These are phyloP conservation scores for Haplosporangium sp. DNA, from an alignment of 371 early-diverging fungal species.

Conservation along the genomic window DNA sequence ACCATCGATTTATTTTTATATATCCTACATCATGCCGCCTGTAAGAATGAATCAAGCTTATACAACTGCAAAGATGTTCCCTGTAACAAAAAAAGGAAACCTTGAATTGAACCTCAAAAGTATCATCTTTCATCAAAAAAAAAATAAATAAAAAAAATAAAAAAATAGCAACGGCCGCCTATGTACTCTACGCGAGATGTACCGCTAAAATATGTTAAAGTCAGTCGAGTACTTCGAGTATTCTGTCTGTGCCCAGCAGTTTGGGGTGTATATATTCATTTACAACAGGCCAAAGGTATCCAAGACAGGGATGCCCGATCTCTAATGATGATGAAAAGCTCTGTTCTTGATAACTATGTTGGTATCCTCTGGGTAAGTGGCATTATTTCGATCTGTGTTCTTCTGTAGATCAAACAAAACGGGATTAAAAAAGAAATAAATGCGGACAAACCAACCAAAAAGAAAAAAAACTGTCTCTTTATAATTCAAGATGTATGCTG, in stretches of 20 bases:
- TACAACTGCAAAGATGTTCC: background rate
- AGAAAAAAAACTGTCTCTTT: background rate
- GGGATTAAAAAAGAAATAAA: background rate
- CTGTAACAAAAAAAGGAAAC: background rate
- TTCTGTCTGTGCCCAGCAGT: conserved; percentile 59
- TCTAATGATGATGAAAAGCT: conserved; percentile 60
- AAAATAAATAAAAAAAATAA: too few relatives aligned
- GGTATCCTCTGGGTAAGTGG: conserved; percentile 69
- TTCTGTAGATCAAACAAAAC: background rate
- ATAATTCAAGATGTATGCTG: too few relatives aligned
- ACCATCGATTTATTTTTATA: background rate
- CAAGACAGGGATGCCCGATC: conserved; percentile 64
- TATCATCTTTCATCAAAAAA: background rate
- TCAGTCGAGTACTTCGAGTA: conserved; percentile 35
- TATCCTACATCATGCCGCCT: conserved; percentile 7
- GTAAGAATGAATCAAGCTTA: conserved; percentile 6
- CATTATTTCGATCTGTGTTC: background rate
- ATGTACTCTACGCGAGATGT: conserved; percentile 35
- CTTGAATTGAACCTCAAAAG: background rate
- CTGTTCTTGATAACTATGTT: conserved; percentile 66
- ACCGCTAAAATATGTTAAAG: conserved; percentile 28
- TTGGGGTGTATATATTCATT: conserved; percentile 60
- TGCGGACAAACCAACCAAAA: background rate
- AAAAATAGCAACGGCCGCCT: conserved; percentile 33
- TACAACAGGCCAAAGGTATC: conserved; percentile 56